Evolutionary conservation across 345 rosid genomes (phyloP).

Genomic region (Dipteronia sinensis): DNA sequence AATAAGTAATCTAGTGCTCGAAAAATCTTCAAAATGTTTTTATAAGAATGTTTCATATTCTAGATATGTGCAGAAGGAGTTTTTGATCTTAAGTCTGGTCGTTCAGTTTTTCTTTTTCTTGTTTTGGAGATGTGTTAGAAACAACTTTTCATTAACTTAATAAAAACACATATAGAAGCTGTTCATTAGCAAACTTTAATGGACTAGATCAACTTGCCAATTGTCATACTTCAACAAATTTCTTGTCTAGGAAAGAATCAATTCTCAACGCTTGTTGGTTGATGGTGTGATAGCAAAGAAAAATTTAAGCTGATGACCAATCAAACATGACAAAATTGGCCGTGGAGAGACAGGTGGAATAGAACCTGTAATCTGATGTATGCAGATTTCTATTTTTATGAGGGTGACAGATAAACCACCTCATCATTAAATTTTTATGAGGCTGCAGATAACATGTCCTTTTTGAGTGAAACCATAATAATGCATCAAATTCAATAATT

Average conservation of each 20-base stretch:
- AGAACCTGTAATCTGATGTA: background rate
- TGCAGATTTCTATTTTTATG: background rate
- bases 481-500: too few relatives aligned
- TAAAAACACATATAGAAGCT: background rate
- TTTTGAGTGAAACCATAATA: too few relatives aligned
- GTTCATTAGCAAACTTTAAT: background rate
- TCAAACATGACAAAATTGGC: background rate
- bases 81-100: background rate
- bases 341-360: background rate
- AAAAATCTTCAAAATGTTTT: too few relatives aligned
- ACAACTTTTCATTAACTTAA: background rate
- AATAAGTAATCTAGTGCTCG: too few relatives aligned
- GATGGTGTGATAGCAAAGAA: background rate
- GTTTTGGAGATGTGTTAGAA: background rate
- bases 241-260: slow-evolving; percentile 27
- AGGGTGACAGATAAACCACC: background rate
- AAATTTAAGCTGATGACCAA: background rate
- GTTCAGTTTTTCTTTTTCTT: too few relatives aligned
- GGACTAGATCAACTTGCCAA: background rate
- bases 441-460: too few relatives aligned
- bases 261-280: slow-evolving; percentile 20
- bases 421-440: too few relatives aligned
- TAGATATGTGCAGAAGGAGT: background rate
- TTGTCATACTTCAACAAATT: slow-evolving; percentile 6
- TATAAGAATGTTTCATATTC: too few relatives aligned